Conservation (phyloP, 192 early-diverging fungal genomes). For the Phlyctochytrium planicorne region DNA sequence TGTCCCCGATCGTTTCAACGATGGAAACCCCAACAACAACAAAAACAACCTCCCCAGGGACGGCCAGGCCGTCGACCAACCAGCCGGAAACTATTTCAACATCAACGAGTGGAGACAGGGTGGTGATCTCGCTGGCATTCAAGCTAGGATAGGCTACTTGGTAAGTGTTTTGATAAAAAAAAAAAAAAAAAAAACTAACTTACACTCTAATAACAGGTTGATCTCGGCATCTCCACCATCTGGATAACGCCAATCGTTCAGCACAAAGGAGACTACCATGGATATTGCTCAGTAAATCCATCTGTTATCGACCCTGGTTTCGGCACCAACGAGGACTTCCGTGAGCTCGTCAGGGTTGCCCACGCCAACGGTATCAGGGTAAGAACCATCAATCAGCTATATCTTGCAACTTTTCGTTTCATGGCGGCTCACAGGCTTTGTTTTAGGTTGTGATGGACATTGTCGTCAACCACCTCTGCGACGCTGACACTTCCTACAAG, state of each 20-base stretch:
- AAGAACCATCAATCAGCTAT: too few relatives aligned
- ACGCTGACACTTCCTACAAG: not conserved
- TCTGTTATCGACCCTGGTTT: constrained; percentile 3
- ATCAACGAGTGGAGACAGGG: not conserved
- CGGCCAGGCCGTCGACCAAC: not conserved
- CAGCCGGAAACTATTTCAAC: not conserved
- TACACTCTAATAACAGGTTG: not conserved
- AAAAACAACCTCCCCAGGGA: not conserved
- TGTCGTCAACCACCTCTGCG: constrained; percentile 14
- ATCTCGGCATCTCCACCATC: constrained; percentile 1
- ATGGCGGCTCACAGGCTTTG: too few relatives aligned
- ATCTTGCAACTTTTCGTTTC: too few relatives aligned
- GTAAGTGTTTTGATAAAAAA: too few relatives aligned
- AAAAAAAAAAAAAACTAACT: too few relatives aligned
- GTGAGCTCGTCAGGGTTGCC: not conserved
- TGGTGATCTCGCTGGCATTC: constrained; percentile 1
- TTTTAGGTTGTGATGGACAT: constrained; percentile 6
- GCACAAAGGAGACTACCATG: constrained; percentile 9
- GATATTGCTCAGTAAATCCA: constrained; percentile 6
- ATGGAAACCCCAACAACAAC: constrained; percentile 5
- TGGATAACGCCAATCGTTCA: constrained; percentile 10
- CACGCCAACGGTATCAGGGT: not conserved
- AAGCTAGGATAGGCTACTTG: not conserved
- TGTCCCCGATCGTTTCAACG: not conserved
- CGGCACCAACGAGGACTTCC: constrained; percentile 1